Percentiles rank a stretch among this genome's conserved stretches.
These are phyloP conservation scores for Penicillium bialowiezense DNA, from an alignment of 495 filamentous ascomycete genomes.

Conservation along the genomic window DNA sequence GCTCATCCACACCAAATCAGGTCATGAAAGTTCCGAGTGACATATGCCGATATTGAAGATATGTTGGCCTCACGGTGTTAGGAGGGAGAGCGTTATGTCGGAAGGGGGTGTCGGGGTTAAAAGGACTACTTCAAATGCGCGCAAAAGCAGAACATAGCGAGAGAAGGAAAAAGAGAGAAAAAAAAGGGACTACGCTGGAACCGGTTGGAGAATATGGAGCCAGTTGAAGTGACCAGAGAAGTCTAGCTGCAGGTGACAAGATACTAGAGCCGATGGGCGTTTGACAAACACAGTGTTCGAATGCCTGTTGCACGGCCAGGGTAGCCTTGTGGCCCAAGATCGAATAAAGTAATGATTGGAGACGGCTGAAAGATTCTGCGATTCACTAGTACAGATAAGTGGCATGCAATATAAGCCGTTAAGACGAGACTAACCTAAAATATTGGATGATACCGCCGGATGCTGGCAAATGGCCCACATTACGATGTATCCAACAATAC, in stretches of 20 bases:
- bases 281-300: slow-evolving; percentile 19
- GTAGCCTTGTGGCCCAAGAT: slow-evolving; percentile 19
- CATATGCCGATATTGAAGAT: too few relatives aligned
- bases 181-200: slow-evolving; percentile 3
- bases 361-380: background rate
- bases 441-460: slow-evolving; percentile 1
- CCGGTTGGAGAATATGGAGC: slow-evolving; percentile 1
- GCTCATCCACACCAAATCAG: too few relatives aligned
- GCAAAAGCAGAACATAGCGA: background rate
- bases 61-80: background rate
- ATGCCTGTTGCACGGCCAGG: slow-evolving; percentile 22
- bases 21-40: too few relatives aligned
- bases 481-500: too few relatives aligned
- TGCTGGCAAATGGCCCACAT: background rate
- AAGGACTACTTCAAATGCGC: slow-evolving; percentile 10
- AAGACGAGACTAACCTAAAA: slow-evolving; percentile 5
- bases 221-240: background rate
- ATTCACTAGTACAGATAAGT: slow-evolving; percentile 1
- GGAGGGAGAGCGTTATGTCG: background rate
- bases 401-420: slow-evolving; percentile 6
- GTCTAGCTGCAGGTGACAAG: slow-evolving; percentile 14
- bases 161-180: background rate
- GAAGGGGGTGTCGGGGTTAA: background rate
- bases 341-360: slow-evolving; percentile 13
- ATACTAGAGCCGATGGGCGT: slow-evolving; percentile 5